These are phyloP conservation scores for Abrus pulchellus DNA, from an alignment of 306 rosid genomes.

Conservation along the genomic window DNA sequence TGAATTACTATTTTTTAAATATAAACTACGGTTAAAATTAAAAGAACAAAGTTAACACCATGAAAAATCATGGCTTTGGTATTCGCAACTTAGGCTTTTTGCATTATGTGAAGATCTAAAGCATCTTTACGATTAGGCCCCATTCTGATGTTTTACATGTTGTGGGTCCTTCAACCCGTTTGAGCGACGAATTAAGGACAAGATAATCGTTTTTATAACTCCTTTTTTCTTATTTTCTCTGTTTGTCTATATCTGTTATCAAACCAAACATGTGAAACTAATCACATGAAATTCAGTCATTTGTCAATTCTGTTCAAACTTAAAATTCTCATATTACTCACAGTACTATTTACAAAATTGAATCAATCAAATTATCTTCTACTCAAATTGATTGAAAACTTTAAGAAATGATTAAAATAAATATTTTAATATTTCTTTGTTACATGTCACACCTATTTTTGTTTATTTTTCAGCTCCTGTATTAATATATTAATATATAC, in stretches of 20 bases:
- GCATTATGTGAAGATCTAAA: not conserved
- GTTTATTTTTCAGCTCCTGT: no score
- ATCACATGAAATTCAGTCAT: not conserved
- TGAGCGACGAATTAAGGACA: not conserved
- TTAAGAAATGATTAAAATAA: no score
- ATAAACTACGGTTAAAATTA: not conserved
- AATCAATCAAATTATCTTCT: no score
- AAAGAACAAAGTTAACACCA: not conserved
- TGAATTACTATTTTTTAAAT: no score
- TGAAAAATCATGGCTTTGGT: not conserved
- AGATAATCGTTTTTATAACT: not conserved
- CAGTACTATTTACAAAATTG: no score
- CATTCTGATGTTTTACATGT: not conserved
- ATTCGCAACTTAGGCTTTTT: not conserved
- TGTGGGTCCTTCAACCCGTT: not conserved
- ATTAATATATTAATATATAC: no score
- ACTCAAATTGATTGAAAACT: no score
- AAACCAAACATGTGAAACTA: not conserved
- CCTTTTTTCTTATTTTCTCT: not conserved
- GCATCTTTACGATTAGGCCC: not conserved
- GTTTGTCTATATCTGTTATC: not conserved
- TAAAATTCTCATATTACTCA: no score
- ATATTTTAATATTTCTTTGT: no score
- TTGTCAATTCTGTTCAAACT: no score
- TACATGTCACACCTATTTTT: no score